phyloP scores from a whole-genome alignment of 495 filamentous ascomycete genomes.

The Aspergillus mulundensis region DNA sequence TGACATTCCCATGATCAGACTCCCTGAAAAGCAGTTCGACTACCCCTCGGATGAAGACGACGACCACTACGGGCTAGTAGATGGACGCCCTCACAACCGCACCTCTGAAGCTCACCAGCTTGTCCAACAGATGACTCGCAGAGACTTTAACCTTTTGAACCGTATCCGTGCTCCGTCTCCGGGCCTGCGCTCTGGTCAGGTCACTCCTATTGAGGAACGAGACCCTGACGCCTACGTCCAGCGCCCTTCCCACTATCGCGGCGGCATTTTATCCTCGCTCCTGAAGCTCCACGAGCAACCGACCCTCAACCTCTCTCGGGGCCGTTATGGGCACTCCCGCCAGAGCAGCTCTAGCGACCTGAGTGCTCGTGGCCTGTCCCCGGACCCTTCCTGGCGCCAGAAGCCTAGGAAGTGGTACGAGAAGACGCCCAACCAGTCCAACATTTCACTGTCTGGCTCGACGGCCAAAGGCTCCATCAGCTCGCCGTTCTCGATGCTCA shows the following conservation, averaged over 20 bases:
- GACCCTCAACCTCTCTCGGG: constrained; percentile 14
- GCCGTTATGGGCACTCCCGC: constrained; percentile 32
- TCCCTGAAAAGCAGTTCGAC: constrained; percentile 34
- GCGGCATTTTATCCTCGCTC: constrained; percentile 72
- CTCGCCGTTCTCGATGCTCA: constrained; percentile 38
- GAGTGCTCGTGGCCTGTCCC: constrained; percentile 31
- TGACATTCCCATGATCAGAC: constrained; percentile 37
- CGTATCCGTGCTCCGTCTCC: constrained; percentile 35
- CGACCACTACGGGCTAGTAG: constrained; percentile 31
- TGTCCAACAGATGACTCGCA: constrained; percentile 39
- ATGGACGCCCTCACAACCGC: constrained; percentile 28
- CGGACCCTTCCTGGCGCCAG: constrained; percentile 34
- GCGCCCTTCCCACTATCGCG: constrained; percentile 64
- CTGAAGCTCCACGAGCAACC: constrained; percentile 67
- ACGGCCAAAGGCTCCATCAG: constrained; percentile 40
- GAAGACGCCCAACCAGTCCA: constrained; percentile 48
- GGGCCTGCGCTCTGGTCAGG: constrained; percentile 51
- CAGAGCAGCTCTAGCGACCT: constrained; percentile 31
- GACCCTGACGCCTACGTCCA: constrained; percentile 64
- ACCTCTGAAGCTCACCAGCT: constrained; percentile 32
- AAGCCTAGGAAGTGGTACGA: constrained; percentile 62
- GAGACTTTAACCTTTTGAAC: constrained; percentile 33
- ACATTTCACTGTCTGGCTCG: constrained; percentile 42
- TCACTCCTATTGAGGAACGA: constrained; percentile 57
- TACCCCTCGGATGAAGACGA: constrained; percentile 26